Evolutionary conservation across 257 asterid genomes (phyloP).

Genomic region (Striga asiatica): DNA sequence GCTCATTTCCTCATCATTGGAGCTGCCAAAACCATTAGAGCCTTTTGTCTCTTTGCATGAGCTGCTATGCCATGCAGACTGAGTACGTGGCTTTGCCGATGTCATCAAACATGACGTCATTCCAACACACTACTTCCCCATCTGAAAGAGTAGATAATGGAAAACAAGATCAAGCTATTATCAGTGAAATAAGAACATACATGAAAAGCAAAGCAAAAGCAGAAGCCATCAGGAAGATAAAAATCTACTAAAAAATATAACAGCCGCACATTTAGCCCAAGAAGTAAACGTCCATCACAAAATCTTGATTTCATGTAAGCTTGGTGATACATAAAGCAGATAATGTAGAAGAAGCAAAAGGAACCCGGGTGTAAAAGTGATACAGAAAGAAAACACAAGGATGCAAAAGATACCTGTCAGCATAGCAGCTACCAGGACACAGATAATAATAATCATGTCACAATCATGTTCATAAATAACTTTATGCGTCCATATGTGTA

Average conservation of each 20-base stretch:
- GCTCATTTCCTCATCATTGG: too few relatives aligned
- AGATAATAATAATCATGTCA: background rate
- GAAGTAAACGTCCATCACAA: too few relatives aligned
- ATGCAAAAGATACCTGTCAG: background rate
- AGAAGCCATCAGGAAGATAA: background rate
- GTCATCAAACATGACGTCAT: too few relatives aligned
- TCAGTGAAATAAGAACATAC: background rate
- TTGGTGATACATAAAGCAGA: conserved; percentile 1
- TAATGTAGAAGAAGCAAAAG: background rate
- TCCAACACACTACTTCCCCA: too few relatives aligned
- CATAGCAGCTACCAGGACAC: conserved; percentile 4
- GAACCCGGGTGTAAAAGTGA: too few relatives aligned
- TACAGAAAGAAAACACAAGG: background rate
- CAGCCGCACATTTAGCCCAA: conserved; percentile 8
- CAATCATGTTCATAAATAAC: background rate
- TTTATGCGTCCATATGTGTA: background rate
- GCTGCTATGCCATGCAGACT: too few relatives aligned
- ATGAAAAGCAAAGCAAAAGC: background rate
- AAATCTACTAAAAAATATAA: conserved; percentile 2
- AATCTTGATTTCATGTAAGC: too few relatives aligned
- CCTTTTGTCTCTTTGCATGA: too few relatives aligned
- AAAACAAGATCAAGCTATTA: conserved; percentile 14
- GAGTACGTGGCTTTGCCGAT: too few relatives aligned
- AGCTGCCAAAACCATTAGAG: too few relatives aligned
- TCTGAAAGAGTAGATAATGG: conserved; percentile 22